Evolutionary conservation across 1,139 yeast genomes (phyloP).

Genomic region (Hemisphaericaspora lyxosophila): DNA sequence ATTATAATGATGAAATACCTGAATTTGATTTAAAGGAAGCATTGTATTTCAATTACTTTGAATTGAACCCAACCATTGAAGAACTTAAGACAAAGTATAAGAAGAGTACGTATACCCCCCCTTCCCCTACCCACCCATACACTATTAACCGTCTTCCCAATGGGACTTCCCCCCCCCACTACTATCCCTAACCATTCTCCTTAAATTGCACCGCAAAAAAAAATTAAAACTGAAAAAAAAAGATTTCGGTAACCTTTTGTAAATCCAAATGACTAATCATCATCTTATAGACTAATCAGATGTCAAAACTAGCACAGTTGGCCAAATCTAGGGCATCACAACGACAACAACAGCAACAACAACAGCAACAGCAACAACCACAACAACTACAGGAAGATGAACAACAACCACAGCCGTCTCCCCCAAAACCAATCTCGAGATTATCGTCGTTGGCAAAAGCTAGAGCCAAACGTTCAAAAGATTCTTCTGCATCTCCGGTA

Average conservation of each 20-base stretch:
- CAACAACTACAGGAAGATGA: constrained; percentile 3
- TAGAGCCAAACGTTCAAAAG: constrained; percentile 24
- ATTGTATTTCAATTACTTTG: constrained; percentile 61
- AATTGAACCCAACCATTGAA: constrained; percentile 50
- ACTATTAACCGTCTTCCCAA: not conserved
- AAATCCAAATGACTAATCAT: too few relatives aligned
- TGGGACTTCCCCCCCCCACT: not conserved
- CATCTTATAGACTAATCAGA: constrained; percentile 1
- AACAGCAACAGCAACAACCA: constrained; percentile 8
- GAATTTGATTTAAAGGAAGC: constrained; percentile 59
- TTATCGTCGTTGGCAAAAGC: constrained; percentile 50
- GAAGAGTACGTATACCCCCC: constrained; percentile 45
- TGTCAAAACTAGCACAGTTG: constrained; percentile 23
- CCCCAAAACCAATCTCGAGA: constrained; percentile 35
- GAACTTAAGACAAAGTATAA: constrained; percentile 50
- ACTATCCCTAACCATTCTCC: too few relatives aligned
- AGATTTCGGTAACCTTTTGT: too few relatives aligned
- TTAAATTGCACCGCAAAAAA: too few relatives aligned
- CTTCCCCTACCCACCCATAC: too few relatives aligned
- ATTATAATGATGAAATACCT: constrained; percentile 45
- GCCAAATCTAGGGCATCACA: constrained; percentile 20
- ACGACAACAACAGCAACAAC: too few relatives aligned
- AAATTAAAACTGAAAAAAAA: too few relatives aligned
- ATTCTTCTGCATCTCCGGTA: constrained; percentile 3
- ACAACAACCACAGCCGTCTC: constrained; percentile 6